These are phyloP conservation scores for Cutaneotrichosporon daszewskae DNA, from an alignment of 1,284 basidiomycete genomes.

Conservation along the genomic window DNA sequence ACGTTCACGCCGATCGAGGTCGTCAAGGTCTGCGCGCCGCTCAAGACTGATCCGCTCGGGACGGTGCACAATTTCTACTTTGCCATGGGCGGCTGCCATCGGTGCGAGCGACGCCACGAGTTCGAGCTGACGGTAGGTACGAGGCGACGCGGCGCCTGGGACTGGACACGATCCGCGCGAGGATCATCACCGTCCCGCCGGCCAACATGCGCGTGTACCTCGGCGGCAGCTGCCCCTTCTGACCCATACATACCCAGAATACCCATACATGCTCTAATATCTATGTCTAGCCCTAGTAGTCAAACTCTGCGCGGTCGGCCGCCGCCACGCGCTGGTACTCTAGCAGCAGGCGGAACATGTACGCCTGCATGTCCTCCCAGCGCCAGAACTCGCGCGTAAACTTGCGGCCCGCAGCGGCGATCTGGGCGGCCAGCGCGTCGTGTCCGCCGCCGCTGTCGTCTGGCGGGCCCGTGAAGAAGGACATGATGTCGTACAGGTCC, in stretches of 20 bases:
- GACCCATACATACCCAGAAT: too few species aligned
- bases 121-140: conserved; percentile 23
- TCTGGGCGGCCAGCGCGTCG: conserved; percentile 49
- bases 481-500: conserved; percentile 51
- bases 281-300: background rate
- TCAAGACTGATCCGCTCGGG: conserved; percentile 30
- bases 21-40: conserved; percentile 38
- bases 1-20: conserved; percentile 49
- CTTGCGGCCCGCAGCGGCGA: conserved; percentile 45
- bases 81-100: conserved; percentile 48
- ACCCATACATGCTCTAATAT: too few species aligned
- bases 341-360: conserved; percentile 8
- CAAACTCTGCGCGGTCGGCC: background rate
- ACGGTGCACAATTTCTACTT: conserved; percentile 42
- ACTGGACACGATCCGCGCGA: conserved; percentile 40
- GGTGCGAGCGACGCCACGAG: conserved; percentile 10
- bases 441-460: conserved; percentile 34
- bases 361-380: conserved; percentile 48
- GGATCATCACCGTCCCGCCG: conserved; percentile 47
- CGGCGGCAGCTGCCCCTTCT: conserved; percentile 45
- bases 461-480: conserved; percentile 50
- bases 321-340: conserved; percentile 2
- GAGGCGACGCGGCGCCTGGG: conserved; percentile 46
- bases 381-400: conserved; percentile 50
- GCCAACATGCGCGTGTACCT: conserved; percentile 44